Evolutionary conservation across 2,329 filamentous ascomycete genomes (phyloP), one percentile per base, ranked within the genome.

Genomic region (Ophiostoma sp.): DNA sequence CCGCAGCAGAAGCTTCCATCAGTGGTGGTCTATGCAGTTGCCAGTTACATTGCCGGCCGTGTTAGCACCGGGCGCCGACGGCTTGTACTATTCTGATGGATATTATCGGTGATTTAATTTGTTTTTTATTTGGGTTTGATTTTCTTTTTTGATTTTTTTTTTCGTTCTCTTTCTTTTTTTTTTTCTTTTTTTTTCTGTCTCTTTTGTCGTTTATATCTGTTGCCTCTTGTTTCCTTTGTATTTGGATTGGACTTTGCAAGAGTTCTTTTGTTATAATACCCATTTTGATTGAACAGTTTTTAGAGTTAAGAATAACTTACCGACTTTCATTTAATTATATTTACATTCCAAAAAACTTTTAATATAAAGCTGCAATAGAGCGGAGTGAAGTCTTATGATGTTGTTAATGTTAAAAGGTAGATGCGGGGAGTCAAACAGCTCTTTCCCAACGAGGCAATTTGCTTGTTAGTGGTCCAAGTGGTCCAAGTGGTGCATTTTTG

Each of bases 1-100:
- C 9, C 42, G 72, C 31, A 33, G 17, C 22, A 2, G 2, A 11
- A 59, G 42, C 9, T 75, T 76, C 64, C 59, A 69, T 2, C 1
- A 36, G 15, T 76, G 75, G 76, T 77, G 76, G 76, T 72, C 75
- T 0, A 11, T 11, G 1, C 75, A 75, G 55, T 17, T 64, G 57
- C 76, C 76, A 15, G 42, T n/a, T 1, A 73, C 76, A 0, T 68
- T 69, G n/a, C 71, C 74, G 22, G 73, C 75, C 7, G 50, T 68
- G 6, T 25, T 28, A 4, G 42, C 6, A 48, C 0, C 3, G 42
- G 42, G 42, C 15, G 11, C 3, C 15, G 42, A 19, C 42, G 42
- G 42, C 42, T 19, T 2, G 15, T 48, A 48, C 42, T 48, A 48
- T 4, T 48, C 42, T 15, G 5, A 48, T 48, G 42, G 42, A 48